Percentiles rank a stretch among this genome's conserved stretches.
These are phyloP conservation scores for Scheffersomyces segobiensis DNA, from an alignment of 1,139 yeast species.

Conservation along the genomic window DNA sequence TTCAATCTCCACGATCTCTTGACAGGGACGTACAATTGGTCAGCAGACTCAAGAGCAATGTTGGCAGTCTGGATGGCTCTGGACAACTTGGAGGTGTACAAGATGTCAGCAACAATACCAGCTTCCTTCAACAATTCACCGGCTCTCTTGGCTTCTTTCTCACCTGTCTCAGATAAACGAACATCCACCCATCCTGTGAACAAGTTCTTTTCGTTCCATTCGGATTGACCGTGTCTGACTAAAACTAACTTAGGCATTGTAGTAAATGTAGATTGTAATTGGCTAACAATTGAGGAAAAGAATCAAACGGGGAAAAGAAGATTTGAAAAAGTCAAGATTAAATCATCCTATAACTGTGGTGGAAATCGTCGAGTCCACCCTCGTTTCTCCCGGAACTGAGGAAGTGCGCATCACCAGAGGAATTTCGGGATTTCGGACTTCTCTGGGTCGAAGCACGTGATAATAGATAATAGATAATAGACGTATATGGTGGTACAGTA, in stretches of 20 bases:
- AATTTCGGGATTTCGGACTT: slow-evolving; percentile 28
- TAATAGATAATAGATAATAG: background rate
- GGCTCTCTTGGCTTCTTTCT: slow-evolving; percentile 89
- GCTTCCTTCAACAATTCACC: slow-evolving; percentile 92
- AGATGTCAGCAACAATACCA: slow-evolving; percentile 79
- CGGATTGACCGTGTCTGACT: slow-evolving; percentile 98
- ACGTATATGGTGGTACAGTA: background rate
- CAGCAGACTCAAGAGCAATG: slow-evolving; percentile 88
- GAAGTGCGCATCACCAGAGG: background rate
- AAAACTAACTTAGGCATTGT: slow-evolving; percentile 69
- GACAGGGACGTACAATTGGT: slow-evolving; percentile 88
- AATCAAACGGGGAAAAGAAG: background rate
- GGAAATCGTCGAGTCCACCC: slow-evolving; percentile 6
- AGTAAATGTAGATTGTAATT: background rate
- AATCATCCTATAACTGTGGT: slow-evolving; percentile 1
- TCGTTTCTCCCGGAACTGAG: slow-evolving; percentile 1
- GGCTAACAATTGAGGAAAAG: slow-evolving; percentile 1
- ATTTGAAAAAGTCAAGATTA: slow-evolving; percentile 1
- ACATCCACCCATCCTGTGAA: slow-evolving; percentile 99
- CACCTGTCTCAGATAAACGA: slow-evolving; percentile 79
- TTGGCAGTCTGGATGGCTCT: slow-evolving; percentile 98
- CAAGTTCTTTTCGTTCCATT: slow-evolving; percentile 96
- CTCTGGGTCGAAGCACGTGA: slow-evolving; percentile 17
- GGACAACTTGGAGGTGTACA: slow-evolving; percentile 88
- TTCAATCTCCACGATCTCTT: slow-evolving; percentile 97